Evolutionary conservation across 1,284 basidiomycete species (phyloP).

Genomic region (Boletus semigastroideus): DNA sequence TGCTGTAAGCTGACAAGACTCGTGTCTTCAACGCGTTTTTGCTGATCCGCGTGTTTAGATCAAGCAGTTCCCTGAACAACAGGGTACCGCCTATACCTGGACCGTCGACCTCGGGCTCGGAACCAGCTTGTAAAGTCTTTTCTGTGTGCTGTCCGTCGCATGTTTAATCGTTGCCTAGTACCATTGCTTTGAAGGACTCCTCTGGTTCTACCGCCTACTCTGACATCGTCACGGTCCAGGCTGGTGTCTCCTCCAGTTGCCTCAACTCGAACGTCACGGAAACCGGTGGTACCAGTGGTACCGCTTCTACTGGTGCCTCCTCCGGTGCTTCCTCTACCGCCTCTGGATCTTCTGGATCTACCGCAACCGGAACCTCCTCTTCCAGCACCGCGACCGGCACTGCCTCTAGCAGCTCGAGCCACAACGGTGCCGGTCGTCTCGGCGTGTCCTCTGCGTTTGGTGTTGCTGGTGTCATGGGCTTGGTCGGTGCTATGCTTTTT

Average conservation of each 20-base stretch:
- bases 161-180: slow-evolving; percentile 37
- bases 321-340: slow-evolving; percentile 5
- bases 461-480: slow-evolving; percentile 46
- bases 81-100: slow-evolving; percentile 58
- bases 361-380: not conserved
- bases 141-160: not conserved
- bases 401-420: slow-evolving; percentile 16
- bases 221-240: slow-evolving; percentile 51
- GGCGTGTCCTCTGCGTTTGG: slow-evolving; percentile 36
- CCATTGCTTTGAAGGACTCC: slow-evolving; percentile 54
- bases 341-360: not conserved
- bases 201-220: slow-evolving; percentile 58
- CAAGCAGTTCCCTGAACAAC: slow-evolving; percentile 51
- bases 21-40: not conserved
- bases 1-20: slow-evolving; percentile 41
- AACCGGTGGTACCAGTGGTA: slow-evolving; percentile 5
- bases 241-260: slow-evolving; percentile 39
- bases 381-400: slow-evolving; percentile 9
- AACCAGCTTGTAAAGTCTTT: slow-evolving; percentile 50
- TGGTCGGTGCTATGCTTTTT: slow-evolving; percentile 48
- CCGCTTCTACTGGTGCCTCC: not conserved
- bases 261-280: slow-evolving; percentile 15
- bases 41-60: slow-evolving; percentile 36
- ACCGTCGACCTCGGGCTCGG: slow-evolving; percentile 51
- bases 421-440: slow-evolving; percentile 33